Percentiles rank a stretch among this genome's conserved stretches.
Conservation (phyloP, 352 stramenopile species). For the Pythium inflatum region DNA sequence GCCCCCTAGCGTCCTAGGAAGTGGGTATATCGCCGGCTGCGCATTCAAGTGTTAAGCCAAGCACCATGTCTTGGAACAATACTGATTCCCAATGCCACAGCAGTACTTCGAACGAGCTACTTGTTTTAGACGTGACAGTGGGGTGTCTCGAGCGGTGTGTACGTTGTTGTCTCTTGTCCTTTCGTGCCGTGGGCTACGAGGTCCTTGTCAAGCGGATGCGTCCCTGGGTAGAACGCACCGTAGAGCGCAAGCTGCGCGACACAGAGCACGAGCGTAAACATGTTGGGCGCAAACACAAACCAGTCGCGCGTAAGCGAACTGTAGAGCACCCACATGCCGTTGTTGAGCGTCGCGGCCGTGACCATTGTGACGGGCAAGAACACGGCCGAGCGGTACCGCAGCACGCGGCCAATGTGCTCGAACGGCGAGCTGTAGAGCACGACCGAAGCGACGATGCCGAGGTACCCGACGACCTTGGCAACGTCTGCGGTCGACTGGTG, state of each 20-base stretch:
- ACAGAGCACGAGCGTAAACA: constrained; percentile 38
- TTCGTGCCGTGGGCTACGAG: too few species aligned
- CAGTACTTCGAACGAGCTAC: too few species aligned
- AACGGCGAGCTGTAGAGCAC: constrained; percentile 58
- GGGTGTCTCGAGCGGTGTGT: too few species aligned
- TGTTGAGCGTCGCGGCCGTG: constrained; percentile 55
- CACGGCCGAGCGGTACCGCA: constrained; percentile 54
- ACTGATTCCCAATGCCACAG: too few species aligned
- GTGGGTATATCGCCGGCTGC: too few species aligned
- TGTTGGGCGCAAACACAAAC: constrained; percentile 63
- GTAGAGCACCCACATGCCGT: constrained; percentile 61
- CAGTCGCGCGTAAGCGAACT: constrained; percentile 45
- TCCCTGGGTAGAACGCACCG: too few species aligned
- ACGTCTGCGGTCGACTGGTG: constrained; percentile 37
- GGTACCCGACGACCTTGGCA: constrained; percentile 40
- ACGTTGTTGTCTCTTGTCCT: too few species aligned
- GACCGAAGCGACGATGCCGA: constrained; percentile 45
- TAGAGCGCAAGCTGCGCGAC: constrained; percentile 50
- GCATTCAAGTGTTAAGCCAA: too few species aligned
- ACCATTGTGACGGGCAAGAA: constrained; percentile 69
- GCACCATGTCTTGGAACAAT: too few species aligned
- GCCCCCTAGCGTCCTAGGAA: too few species aligned
- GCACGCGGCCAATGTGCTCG: constrained; percentile 52
- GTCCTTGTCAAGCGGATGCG: too few species aligned
- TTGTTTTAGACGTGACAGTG: too few species aligned